Evolutionary conservation across 495 filamentous ascomycete genomes (phyloP).

Genomic region (Cladorrhinum samala): DNA sequence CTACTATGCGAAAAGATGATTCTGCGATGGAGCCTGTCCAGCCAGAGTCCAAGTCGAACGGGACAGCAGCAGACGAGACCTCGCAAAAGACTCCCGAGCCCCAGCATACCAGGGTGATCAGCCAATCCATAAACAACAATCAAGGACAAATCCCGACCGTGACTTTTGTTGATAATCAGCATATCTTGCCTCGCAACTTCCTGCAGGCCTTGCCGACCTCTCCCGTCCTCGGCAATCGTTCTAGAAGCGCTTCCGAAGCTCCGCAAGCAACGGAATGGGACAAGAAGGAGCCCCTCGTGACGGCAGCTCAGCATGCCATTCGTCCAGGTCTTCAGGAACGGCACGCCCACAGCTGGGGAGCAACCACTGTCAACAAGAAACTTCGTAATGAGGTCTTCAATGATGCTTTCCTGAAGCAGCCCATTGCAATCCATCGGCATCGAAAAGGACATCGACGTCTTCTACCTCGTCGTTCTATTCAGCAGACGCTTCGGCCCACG

Average conservation of each 20-base stretch:
- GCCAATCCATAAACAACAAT: slow-evolving; percentile 58
- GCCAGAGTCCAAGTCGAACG: slow-evolving; percentile 15
- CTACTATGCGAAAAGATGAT: slow-evolving; percentile 44
- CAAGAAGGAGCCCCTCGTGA: slow-evolving; percentile 2
- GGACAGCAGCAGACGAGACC: slow-evolving; percentile 1
- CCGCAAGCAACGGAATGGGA: not conserved
- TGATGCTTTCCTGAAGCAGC: slow-evolving; percentile 84
- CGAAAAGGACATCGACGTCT: slow-evolving; percentile 58
- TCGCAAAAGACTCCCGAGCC: slow-evolving; percentile 6
- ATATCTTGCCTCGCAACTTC: slow-evolving; percentile 86
- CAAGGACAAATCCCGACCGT: slow-evolving; percentile 71
- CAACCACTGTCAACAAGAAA: slow-evolving; percentile 86
- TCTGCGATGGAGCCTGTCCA: slow-evolving; percentile 13
- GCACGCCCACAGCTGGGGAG: slow-evolving; percentile 77
- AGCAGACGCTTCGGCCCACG: slow-evolving; percentile 29
- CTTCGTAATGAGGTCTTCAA: slow-evolving; percentile 88
- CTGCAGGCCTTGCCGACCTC: slow-evolving; percentile 35
- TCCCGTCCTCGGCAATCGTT: slow-evolving; percentile 19
- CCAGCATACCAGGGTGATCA: slow-evolving; percentile 52
- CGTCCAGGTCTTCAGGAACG: slow-evolving; percentile 43
- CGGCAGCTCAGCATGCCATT: not conserved
- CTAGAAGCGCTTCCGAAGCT: slow-evolving; percentile 35
- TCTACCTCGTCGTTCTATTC: slow-evolving; percentile 41
- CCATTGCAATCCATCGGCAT: slow-evolving; percentile 54
- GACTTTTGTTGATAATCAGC: slow-evolving; percentile 89